Percentiles rank a stretch among this genome's conserved stretches.
These are phyloP conservation scores for Alternaria arbusti DNA, from an alignment of 2,329 filamentous ascomycete species.

Conservation along the genomic window DNA sequence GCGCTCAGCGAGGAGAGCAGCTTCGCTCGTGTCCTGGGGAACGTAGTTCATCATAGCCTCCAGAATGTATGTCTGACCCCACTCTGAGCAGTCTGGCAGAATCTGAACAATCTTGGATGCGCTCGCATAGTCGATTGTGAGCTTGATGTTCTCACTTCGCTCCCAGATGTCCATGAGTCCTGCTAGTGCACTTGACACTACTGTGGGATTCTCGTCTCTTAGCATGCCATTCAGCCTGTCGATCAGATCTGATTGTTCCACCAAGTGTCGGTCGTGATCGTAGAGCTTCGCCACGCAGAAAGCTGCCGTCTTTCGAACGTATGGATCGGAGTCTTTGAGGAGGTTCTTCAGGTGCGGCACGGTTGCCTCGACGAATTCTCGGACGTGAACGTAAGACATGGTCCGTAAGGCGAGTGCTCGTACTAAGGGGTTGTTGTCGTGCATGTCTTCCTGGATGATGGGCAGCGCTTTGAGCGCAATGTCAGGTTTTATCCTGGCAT, in stretches of 20 bases:
- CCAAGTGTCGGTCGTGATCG: conserved; percentile 89
- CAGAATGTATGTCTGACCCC: conserved; percentile 98
- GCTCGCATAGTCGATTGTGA: conserved; percentile 97
- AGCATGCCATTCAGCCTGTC: conserved; percentile 88
- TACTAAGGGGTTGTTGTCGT: conserved; percentile 89
- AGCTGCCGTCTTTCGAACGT: conserved; percentile 95
- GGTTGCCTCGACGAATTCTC: conserved; percentile 92
- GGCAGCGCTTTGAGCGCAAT: conserved; percentile 92
- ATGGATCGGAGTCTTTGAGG: conserved; percentile 86
- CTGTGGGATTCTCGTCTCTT: conserved; percentile 94
- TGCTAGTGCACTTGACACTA: conserved; percentile 92
- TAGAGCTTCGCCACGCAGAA: conserved; percentile 98
- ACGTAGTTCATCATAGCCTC: conserved; percentile 98
- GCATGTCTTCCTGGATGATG: conserved; percentile 89
- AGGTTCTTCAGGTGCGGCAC: conserved; percentile 83
- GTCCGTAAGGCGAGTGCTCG: conserved; percentile 90
- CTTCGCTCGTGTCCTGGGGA: conserved; percentile 87
- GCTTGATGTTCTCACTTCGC: conserved; percentile 93
- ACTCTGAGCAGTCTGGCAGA: conserved; percentile 95
- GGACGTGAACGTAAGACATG: conserved; percentile 96
- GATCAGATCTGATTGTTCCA: conserved; percentile 90
- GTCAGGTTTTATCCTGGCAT: conserved; percentile 91
- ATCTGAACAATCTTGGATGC: conserved; percentile 99
- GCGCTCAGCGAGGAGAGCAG: conserved; percentile 86
- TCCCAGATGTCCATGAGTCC: conserved; percentile 98